A percentile compares a stretch with the other conserved stretches of the same genome.
These are phyloP conservation scores for Saraca asoca DNA, from an alignment of 331 rosid species.

Conservation along the genomic window DNA sequence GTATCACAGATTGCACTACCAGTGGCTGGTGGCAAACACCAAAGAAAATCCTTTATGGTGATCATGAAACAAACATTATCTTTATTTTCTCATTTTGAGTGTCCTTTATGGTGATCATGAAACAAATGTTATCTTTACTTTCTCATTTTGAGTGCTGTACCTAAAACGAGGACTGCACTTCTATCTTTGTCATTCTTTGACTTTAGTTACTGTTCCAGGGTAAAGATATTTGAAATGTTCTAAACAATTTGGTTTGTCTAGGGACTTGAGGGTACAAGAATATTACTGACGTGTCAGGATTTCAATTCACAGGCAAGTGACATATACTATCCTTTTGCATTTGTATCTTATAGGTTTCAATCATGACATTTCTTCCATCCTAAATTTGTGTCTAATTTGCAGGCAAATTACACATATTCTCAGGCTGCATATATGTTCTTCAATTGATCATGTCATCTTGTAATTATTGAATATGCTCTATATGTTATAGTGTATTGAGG, in stretches of 20 bases:
- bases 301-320: conserved; percentile 67
- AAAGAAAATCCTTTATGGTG: background rate
- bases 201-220: conserved; percentile 28
- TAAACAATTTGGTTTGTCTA: conserved; percentile 36
- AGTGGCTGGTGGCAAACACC: background rate
- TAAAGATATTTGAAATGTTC: conserved; percentile 30
- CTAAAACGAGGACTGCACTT: conserved; percentile 1
- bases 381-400: conserved; percentile 37
- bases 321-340: conserved; percentile 20
- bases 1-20: background rate
- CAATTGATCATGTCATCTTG: conserved; percentile 29
- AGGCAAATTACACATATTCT: conserved; percentile 40
- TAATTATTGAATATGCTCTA: conserved; percentile 30
- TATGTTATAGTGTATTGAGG: conserved; percentile 55
- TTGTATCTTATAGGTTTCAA: conserved; percentile 25
- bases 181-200: conserved; percentile 15
- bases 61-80: conserved; percentile 1
- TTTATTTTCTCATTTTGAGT: conserved; percentile 12
- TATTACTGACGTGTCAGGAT: conserved; percentile 79
- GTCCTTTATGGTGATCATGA: background rate
- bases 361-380: conserved; percentile 28
- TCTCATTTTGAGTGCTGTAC: conserved; percentile 5
- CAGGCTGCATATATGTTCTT: conserved; percentile 26
- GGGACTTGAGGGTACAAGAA: conserved; percentile 82
- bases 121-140: conserved; percentile 3